phyloP scores from a whole-genome alignment of 306 rosid genomes.

The Astragalus glycyphyllos region DNA sequence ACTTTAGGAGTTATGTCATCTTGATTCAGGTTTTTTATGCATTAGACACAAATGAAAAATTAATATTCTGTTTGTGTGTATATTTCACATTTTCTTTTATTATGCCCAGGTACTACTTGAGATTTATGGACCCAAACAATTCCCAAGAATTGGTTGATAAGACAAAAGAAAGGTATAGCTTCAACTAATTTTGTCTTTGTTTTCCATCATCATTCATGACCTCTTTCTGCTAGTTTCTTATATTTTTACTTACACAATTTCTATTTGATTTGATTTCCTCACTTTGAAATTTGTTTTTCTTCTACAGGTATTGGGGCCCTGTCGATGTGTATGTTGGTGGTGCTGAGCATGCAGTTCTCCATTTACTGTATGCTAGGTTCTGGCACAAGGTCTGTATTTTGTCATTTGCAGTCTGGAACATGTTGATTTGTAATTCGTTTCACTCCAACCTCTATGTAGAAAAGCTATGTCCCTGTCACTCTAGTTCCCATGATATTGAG shows the following conservation, averaged over 20 bases:
- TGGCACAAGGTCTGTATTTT: conserved; percentile 92
- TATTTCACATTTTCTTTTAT: conserved; percentile 41
- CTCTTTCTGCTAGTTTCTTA: conserved; percentile 14
- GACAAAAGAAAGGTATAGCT: conserved; percentile 71
- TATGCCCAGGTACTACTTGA: conserved; percentile 84
- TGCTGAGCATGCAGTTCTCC: conserved; percentile 99
- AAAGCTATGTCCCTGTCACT: conserved; percentile 19
- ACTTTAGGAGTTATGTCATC: conserved; percentile 10
- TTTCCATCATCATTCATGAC: conserved; percentile 24
- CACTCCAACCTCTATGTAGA: conserved; percentile 33
- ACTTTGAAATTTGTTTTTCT: conserved; percentile 39
- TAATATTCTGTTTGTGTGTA: conserved; percentile 12
- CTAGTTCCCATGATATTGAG: conserved; percentile 29
- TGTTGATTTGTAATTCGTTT: conserved; percentile 33
- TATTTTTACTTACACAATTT: conserved; percentile 16
- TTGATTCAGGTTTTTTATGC: conserved; percentile 38
- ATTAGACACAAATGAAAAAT: conserved; percentile 22
- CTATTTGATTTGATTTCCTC: conserved; percentile 19
- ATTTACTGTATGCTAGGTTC: conserved; percentile 93
- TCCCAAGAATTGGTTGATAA: conserved; percentile 75
- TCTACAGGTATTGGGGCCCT: conserved; percentile 90
- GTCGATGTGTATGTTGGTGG: conserved; percentile 98
- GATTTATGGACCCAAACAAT: conserved; percentile 96
- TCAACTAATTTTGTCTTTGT: conserved; percentile 20
- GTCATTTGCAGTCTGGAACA: conserved; percentile 31